Evolutionary conservation across 2,329 filamentous ascomycete genomes (phyloP), one percentile per base, ranked within the genome.

Genomic region (Dothideomycetes sp.): DNA sequence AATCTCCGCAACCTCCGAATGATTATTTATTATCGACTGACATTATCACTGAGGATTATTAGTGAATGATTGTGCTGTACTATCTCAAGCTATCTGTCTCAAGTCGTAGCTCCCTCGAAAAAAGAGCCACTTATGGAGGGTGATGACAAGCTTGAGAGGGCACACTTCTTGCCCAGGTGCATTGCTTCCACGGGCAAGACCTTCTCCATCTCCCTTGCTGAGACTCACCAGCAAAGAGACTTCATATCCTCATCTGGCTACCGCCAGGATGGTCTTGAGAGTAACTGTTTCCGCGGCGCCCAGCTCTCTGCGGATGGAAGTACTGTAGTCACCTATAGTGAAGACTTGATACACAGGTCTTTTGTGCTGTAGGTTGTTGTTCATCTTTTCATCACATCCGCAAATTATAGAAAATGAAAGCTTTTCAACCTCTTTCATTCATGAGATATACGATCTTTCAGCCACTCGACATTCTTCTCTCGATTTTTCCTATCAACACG

Each of bases 221-320:
- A 38, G 31, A 36, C 19, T 11, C 22, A 31, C 18, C 8, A 12
- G 17, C 5, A 17, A 9, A 17, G 14, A 16, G 17, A 14, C 17
- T 8, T 10, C 10, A 9, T 5, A 16, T 5, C 14, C 33, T 9
- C 33, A 17, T 9, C 2, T 27, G 7, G 22, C 7, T 27, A 27
- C 22, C 7, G 22, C 7, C 7, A 8, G 19, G 36, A 34, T 34
- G 40, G 34, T 31, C n/a, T n/a, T n/a, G 41, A 49, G 31, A 49
- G 48, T 3, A 62, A 62, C 41, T 62, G 62, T 48, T 70, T 66
- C 52, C 70, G 64, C 45, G 54, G 55, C 27, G 64, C 62, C 12
- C 58, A 67, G 50, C 70, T 59, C 46, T 56, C 68, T 5, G 59
- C 70, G 12, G 75, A 79, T 52, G 75, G 75, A 5, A 76, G 71